These are phyloP conservation scores for Arachis monticola DNA, from an alignment of 331 rosid genomes.

Conservation along the genomic window DNA sequence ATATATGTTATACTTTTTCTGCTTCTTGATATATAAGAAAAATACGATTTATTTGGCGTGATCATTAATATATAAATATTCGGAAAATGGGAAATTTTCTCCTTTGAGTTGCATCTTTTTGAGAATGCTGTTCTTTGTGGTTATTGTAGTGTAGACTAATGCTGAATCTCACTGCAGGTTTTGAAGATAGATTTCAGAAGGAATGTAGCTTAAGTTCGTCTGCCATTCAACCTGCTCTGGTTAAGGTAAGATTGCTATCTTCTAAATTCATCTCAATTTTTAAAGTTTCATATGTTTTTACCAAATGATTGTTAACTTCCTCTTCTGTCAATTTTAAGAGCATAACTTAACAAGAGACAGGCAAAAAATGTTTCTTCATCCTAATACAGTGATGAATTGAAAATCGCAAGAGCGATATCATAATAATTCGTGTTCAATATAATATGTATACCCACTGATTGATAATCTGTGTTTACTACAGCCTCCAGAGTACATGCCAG, in stretches of 20 bases:
- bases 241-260: slow-evolving; percentile 65
- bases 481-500: slow-evolving; percentile 99
- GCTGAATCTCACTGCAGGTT: slow-evolving; percentile 59
- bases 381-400: background rate
- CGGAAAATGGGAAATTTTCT: background rate
- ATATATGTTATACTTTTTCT: slow-evolving; percentile 30
- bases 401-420: background rate
- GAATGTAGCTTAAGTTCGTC: slow-evolving; percentile 91
- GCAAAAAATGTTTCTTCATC: background rate
- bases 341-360: background rate
- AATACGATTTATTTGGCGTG: background rate
- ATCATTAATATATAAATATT: slow-evolving; percentile 12
- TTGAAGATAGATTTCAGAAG: slow-evolving; percentile 96
- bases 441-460: slow-evolving; percentile 13
- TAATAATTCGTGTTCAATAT: background rate
- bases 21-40: background rate
- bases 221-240: slow-evolving; percentile 82
- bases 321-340: slow-evolving; percentile 2
- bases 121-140: slow-evolving; percentile 12
- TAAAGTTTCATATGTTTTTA: background rate
- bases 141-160: slow-evolving; percentile 11
- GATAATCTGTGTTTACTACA: slow-evolving; percentile 44
- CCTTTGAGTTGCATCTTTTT: background rate
- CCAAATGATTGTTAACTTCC: background rate
- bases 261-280: slow-evolving; percentile 1